Evolutionary conservation across 371 early-diverging fungal species (phyloP), one percentile per base, ranked within the genome.

Genomic region (Quaeritorhiza haematococci): DNA sequence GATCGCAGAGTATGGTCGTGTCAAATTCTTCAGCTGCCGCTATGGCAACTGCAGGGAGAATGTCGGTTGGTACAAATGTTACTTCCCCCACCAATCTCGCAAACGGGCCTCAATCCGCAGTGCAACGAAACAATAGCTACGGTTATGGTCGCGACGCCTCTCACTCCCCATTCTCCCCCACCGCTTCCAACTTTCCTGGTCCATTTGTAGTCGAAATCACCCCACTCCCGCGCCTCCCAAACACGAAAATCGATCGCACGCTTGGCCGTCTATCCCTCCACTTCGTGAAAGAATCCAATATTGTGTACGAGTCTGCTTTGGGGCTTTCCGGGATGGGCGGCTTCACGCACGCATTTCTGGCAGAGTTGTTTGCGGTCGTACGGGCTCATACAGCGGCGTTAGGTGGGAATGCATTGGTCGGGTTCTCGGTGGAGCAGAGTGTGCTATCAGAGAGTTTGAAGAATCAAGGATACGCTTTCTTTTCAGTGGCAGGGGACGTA

Each of bases 191-290:
- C n/a, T n/a, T n/a, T n/a, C n/a, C n/a, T n/a, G n/a, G n/a, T n/a
- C n/a, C n/a, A n/a, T n/a, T n/a, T n/a, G n/a, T 44, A 13, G 47
- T 79, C 17, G 81, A 78, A 28, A 72, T 84, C 43, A 73, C 79
- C 1, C 72, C 86, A 1, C 65, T 84, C 3, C 73, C 82, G 27
- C 75, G 68, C 51, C 58, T 89, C 38, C 89, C 86, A 3, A 66
- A 72, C 27, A 56, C 71, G 15, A 57, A 55, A 2, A 68, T 79
- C 24, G 69, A 67, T 4, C 70, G 72, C 17, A 72, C 80, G 45
- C 63, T 88, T 28, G 89, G 89, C 27, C 76, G 82, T 13, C 56
- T 89, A 0, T 83, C 84, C 0, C 69, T 88, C 23, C 89, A 89
- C 56, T 89, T 89, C 63, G 81, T 89, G 34, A 85, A 87, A 46